Percentiles rank a stretch among this genome's conserved stretches.
These are phyloP conservation scores for Phytophthora lateralis DNA, from an alignment of 352 stramenopile genomes.

Conservation along the genomic window DNA sequence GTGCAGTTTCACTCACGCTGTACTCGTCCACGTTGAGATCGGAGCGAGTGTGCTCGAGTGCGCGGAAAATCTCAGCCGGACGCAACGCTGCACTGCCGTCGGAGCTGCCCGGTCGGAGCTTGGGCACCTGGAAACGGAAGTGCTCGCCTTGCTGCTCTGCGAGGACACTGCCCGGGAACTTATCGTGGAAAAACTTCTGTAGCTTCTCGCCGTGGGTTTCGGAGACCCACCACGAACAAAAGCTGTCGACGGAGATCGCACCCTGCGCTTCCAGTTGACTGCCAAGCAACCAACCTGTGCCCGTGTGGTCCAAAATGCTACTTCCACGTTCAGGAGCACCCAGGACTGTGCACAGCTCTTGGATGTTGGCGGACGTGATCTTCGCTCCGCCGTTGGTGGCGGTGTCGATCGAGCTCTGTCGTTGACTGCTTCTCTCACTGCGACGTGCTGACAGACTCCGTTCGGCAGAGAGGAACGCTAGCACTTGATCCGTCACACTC, in stretches of 20 bases:
- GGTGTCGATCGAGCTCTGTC: constrained; percentile 14
- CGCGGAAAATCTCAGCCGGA: constrained; percentile 63
- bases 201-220: constrained; percentile 47
- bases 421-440: constrained; percentile 22
- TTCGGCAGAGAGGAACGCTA: constrained; percentile 11
- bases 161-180: constrained; percentile 48
- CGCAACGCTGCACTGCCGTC: constrained; percentile 26
- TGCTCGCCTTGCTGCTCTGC: constrained; percentile 73
- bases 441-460: constrained; percentile 10
- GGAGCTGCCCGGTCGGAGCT: constrained; percentile 23
- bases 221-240: constrained; percentile 62
- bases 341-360: constrained; percentile 38
- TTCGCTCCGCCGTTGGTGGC: not conserved
- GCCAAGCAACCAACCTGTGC: constrained; percentile 46
- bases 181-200: constrained; percentile 43
- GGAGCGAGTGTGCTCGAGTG: constrained; percentile 71
- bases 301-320: constrained; percentile 25
- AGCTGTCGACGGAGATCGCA: constrained; percentile 48
- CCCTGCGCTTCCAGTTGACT: constrained; percentile 48
- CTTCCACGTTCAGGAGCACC: constrained; percentile 34
- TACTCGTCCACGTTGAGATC: constrained; percentile 79
- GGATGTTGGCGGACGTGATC: constrained; percentile 38
- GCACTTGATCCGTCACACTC: constrained; percentile 17
- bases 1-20: constrained; percentile 85
- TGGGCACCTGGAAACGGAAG: constrained; percentile 77